A percentile compares a stretch with the other conserved stretches of the same genome.
phyloP scores from a whole-genome alignment of 1,284 basidiomycete species.

The Vanrija sp. region DNA sequence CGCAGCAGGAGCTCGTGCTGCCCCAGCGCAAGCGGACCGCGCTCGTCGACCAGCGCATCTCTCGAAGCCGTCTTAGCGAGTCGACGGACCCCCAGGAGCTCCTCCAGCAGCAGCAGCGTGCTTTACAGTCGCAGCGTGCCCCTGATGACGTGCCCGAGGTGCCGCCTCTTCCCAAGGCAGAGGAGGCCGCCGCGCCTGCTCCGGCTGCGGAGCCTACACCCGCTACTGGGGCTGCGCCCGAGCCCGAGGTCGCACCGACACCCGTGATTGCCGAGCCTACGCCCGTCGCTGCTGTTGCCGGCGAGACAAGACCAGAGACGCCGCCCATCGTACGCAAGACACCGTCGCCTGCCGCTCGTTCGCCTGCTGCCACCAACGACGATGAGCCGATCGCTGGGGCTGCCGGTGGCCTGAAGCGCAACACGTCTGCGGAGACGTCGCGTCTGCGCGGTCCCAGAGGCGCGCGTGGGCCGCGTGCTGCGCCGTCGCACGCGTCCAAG shows the following conservation, averaged over 20 bases:
- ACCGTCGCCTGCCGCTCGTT: conserved; percentile 11
- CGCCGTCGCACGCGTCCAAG: conserved; percentile 19
- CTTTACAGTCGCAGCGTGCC: conserved; percentile 13
- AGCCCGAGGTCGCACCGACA: conserved; percentile 32
- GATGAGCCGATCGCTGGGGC: conserved; percentile 21
- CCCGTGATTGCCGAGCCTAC: conserved; percentile 4
- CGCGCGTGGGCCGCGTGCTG: conserved; percentile 38
- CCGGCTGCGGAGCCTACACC: conserved; percentile 41
- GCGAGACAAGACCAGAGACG: background rate
- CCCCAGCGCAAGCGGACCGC: conserved; percentile 81
- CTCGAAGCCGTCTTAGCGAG: conserved; percentile 54
- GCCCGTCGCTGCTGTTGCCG: background rate
- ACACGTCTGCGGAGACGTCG: conserved; percentile 53
- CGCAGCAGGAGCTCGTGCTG: conserved; percentile 73
- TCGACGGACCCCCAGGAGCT: conserved; percentile 50
- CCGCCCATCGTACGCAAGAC: conserved; percentile 17
- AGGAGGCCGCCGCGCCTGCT: conserved; percentile 25
- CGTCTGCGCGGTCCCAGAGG: conserved; percentile 39
- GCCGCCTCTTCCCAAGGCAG: background rate
- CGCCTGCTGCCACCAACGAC: conserved; percentile 7
- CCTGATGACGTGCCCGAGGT: conserved; percentile 6
- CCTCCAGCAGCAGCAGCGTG: conserved; percentile 44
- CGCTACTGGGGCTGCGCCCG: too few species aligned
- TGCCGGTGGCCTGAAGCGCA: conserved; percentile 47
- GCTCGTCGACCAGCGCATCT: conserved; percentile 78